A percentile compares a stretch with the other conserved stretches of the same genome.
These are phyloP conservation scores for Fusarium pilosicola DNA, from an alignment of 2,329 filamentous ascomycete species.

Conservation along the genomic window DNA sequence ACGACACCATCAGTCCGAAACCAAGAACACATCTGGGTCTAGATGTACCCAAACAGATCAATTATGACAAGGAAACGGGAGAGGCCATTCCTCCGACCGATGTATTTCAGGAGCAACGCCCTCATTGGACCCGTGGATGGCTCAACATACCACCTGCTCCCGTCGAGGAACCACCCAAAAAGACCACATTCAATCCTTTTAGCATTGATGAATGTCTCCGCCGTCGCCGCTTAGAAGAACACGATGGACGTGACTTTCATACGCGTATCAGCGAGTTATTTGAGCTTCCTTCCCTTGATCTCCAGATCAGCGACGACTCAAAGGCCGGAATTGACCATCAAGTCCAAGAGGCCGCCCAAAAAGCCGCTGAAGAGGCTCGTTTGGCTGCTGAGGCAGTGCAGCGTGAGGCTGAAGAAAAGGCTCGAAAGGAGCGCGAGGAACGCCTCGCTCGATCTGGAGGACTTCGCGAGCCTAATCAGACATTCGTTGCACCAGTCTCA, in stretches of 20 bases:
- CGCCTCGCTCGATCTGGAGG: constrained; percentile 47
- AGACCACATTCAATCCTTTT: neutral
- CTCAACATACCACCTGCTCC: constrained; percentile 14
- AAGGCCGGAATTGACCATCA: constrained; percentile 39
- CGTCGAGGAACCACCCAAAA: neutral
- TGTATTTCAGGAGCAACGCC: constrained; percentile 23
- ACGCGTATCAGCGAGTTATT: constrained; percentile 42
- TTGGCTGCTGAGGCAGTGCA: constrained; percentile 40
- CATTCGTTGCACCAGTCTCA: constrained; percentile 45
- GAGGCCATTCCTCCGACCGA: neutral
- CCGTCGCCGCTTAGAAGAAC: constrained; percentile 11
- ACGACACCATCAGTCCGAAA: constrained; percentile 41
- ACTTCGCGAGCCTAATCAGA: constrained; percentile 44
- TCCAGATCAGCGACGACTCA: constrained; percentile 46
- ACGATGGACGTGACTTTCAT: constrained; percentile 21
- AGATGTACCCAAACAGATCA: constrained; percentile 36
- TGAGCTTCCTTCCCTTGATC: constrained; percentile 40
- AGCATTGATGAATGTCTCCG: neutral
- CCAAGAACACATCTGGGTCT: constrained; percentile 42
- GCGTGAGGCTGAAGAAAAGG: constrained; percentile 39
- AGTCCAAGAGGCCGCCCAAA: constrained; percentile 39
- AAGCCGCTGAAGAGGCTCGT: constrained; percentile 44
- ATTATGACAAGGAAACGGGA: constrained; percentile 4
- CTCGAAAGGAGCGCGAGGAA: constrained; percentile 40
- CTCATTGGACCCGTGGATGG: constrained; percentile 17